Conservation (phyloP, 768 basidiomycete genomes). For the Pilatotrama ljubarskyi region DNA sequence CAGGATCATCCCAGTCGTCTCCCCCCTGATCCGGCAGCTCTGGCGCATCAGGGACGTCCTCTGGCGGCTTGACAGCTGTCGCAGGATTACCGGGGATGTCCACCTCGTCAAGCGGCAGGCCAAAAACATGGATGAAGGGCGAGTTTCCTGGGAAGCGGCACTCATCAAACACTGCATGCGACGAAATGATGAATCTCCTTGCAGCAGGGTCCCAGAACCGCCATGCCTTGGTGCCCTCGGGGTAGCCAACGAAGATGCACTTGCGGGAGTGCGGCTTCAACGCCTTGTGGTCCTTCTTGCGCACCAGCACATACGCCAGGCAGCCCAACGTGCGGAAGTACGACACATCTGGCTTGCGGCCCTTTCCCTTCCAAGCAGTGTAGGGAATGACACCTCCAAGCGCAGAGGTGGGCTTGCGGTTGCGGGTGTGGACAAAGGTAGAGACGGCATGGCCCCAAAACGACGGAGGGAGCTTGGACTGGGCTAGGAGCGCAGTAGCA, state of each 20-base stretch:
- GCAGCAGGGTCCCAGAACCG: conserved; percentile 16
- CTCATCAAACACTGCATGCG: conserved; percentile 15
- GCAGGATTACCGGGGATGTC: neutral
- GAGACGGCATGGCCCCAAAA: conserved; percentile 1
- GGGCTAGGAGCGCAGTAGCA: conserved; percentile 3
- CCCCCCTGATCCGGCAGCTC: conserved; percentile 16
- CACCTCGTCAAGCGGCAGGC: conserved; percentile 1
- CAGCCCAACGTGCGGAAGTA: conserved; percentile 42
- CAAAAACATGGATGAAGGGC: conserved; percentile 6
- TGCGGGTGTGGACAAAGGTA: conserved; percentile 5
- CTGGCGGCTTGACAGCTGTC: neutral
- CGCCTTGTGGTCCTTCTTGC: conserved; percentile 35
- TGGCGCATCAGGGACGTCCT: conserved; percentile 5
- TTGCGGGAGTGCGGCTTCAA: conserved; percentile 27
- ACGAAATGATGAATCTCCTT: conserved; percentile 11
- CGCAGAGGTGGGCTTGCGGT: conserved; percentile 3
- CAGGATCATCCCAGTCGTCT: conserved; percentile 13
- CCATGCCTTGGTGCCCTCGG: conserved; percentile 1
- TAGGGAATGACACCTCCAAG: neutral
- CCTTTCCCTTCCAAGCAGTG: conserved; percentile 1
- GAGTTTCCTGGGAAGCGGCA: conserved; percentile 14
- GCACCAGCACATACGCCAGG: conserved; percentile 39
- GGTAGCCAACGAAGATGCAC: conserved; percentile 33
- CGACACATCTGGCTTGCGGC: conserved; percentile 13
- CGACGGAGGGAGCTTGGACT: conserved; percentile 9